Percentiles rank a stretch among this genome's conserved stretches.
Conservation (phyloP, 306 rosid species). For the Trichosanthes truncata region DNA sequence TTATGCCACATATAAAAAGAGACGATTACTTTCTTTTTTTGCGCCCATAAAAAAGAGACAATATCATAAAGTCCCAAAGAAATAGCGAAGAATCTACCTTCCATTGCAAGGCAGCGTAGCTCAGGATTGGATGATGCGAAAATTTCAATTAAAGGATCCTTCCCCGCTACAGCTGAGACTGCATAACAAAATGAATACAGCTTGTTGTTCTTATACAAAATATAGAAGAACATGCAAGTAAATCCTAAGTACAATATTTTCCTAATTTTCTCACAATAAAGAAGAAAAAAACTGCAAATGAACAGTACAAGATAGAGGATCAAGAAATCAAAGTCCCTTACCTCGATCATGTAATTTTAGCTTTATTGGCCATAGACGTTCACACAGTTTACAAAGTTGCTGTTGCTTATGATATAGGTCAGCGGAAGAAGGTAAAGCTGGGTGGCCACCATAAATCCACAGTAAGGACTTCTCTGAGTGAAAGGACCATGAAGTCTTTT, state of each 20-base stretch:
- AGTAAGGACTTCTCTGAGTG: constrained; percentile 55
- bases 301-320: neutral
- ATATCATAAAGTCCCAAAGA: neutral
- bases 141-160: constrained; percentile 23
- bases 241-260: neutral
- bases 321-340: constrained; percentile 10
- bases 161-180: constrained; percentile 19
- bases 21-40: neutral
- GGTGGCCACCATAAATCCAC: constrained; percentile 93
- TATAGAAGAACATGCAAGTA: neutral
- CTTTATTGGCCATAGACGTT: constrained; percentile 52
- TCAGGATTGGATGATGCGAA: constrained; percentile 37
- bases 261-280: neutral
- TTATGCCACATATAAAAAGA: neutral
- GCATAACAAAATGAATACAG: neutral
- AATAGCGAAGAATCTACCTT: constrained; percentile 38
- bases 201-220: neutral
- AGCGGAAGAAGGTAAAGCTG: constrained; percentile 50
- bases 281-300: neutral
- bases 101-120: constrained; percentile 48
- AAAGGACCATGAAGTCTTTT: constrained; percentile 18
- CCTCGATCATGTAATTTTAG: constrained; percentile 30
- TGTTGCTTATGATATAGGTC: constrained; percentile 42
- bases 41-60: neutral
- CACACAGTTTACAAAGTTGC: constrained; percentile 43